A percentile compares a stretch with the other conserved stretches of the same genome.
These are phyloP conservation scores for Auriscalpium microsporum DNA, from an alignment of 768 basidiomycete genomes.

Conservation along the genomic window DNA sequence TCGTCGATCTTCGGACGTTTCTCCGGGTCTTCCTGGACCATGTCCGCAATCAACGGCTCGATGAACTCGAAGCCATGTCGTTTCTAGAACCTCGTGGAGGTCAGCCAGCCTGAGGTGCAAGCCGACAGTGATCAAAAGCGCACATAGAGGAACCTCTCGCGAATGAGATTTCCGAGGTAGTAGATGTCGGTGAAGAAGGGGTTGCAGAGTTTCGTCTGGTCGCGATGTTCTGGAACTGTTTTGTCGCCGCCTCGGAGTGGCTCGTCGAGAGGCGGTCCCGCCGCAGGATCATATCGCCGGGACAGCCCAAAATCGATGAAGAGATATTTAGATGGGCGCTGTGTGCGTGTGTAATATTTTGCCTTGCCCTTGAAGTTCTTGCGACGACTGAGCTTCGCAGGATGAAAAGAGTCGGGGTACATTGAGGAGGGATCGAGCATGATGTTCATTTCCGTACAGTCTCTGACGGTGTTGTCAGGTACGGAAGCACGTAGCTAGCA, in stretches of 20 bases:
- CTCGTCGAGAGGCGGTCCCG: slow-evolving; percentile 7
- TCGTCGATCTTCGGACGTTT: slow-evolving; percentile 30
- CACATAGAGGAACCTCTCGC: slow-evolving; percentile 14
- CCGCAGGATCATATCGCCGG: slow-evolving; percentile 10
- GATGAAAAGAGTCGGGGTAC: slow-evolving; percentile 8
- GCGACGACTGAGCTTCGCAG: background rate
- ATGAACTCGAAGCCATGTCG: slow-evolving; percentile 8
- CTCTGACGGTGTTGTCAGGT: background rate
- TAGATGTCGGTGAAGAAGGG: slow-evolving; percentile 22
- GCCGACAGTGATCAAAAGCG: background rate
- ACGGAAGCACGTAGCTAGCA: background rate
- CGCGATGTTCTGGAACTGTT: slow-evolving; percentile 19
- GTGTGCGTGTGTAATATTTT: slow-evolving; percentile 18
- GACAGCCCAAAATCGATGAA: slow-evolving; percentile 25
- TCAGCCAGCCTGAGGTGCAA: background rate
- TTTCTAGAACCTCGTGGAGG: background rate
- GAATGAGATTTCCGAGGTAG: slow-evolving; percentile 17
- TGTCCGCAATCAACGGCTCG: slow-evolving; percentile 19
- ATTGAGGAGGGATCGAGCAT: slow-evolving; percentile 8
- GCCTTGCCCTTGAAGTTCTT: slow-evolving; percentile 4
- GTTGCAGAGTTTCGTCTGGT: slow-evolving; percentile 2
- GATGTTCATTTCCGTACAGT: slow-evolving; percentile 7
- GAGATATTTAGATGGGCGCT: slow-evolving; percentile 19
- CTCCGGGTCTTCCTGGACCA: slow-evolving; percentile 27
- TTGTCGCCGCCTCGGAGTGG: slow-evolving; percentile 19